Percentiles rank a stretch among this genome's conserved stretches.
Evolutionary conservation across 1,284 basidiomycete genomes (phyloP).

Genomic region (Ceratobasidium sp.): DNA sequence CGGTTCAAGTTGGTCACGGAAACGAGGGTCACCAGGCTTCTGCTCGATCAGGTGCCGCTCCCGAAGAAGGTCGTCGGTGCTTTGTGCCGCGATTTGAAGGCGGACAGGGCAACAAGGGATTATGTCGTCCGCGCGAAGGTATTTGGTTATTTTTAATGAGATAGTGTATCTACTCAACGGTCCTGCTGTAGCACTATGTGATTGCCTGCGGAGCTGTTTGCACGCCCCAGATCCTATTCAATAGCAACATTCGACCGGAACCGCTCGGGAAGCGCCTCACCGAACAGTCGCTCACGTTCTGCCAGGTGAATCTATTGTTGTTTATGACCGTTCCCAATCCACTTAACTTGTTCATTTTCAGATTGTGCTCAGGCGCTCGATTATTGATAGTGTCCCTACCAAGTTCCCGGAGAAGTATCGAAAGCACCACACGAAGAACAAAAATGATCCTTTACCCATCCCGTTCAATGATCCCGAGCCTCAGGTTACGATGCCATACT

Average conservation of each 20-base stretch:
- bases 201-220: constrained; percentile 37
- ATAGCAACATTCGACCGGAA: constrained; percentile 18
- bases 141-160: not conserved
- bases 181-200: constrained; percentile 12
- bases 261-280: constrained; percentile 25
- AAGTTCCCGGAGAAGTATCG: not conserved
- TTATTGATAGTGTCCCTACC: not conserved
- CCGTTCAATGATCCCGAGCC: constrained; percentile 52
- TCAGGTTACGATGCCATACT: constrained; percentile 50
- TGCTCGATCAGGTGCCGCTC: not conserved
- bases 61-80: not conserved
- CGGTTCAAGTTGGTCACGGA: constrained; percentile 7
- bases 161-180: not conserved
- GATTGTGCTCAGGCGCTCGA: constrained; percentile 19
- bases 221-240: constrained; percentile 40
- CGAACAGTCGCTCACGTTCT: constrained; percentile 42
- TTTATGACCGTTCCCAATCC: not conserved
- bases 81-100: constrained; percentile 2
- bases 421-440: constrained; percentile 50
- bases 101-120: not conserved
- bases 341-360: not conserved
- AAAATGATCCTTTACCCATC: constrained; percentile 49
- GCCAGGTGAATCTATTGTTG: constrained; percentile 23
- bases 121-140: constrained; percentile 27
- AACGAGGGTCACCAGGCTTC: not conserved